These are phyloP conservation scores for Neurospora crassa DNA, from an alignment of 2,329 filamentous ascomycete genomes.

Conservation along the genomic window DNA sequence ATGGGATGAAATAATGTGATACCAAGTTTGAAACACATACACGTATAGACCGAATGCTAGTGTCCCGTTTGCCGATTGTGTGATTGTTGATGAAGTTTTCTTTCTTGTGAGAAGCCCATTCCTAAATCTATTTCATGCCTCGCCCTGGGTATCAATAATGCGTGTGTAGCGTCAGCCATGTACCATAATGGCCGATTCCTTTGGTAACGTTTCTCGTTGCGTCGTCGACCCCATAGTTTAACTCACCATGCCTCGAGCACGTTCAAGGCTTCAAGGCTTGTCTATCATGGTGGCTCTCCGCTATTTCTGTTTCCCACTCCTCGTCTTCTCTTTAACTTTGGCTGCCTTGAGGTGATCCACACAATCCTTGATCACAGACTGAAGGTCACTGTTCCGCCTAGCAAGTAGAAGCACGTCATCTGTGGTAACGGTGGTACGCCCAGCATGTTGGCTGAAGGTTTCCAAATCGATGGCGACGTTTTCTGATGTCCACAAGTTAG, in stretches of 20 bases:
- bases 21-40: slow-evolving; percentile 1
- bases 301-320: slow-evolving; percentile 9
- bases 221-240: not conserved
- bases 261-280: not conserved
- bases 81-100: not conserved
- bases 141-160: not conserved
- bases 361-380: slow-evolving; percentile 61
- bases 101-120: not conserved
- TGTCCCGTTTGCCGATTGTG: not conserved
- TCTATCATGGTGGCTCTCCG: not conserved
- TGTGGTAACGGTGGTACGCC: slow-evolving; percentile 67
- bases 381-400: slow-evolving; percentile 76
- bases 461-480: slow-evolving; percentile 48
- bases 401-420: slow-evolving; percentile 84
- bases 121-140: not conserved
- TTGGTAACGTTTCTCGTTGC: not conserved
- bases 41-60: not conserved
- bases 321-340: slow-evolving; percentile 25
- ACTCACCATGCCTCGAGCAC: not conserved
- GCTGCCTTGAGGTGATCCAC: slow-evolving; percentile 50
- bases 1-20: not conserved
- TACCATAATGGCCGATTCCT: not conserved
- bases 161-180: not conserved
- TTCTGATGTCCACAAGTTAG: slow-evolving; percentile 27
- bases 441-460: slow-evolving; percentile 62